phyloP scores from a whole-genome alignment of 2,329 filamentous ascomycete genomes.

The Fusarium algeriense region DNA sequence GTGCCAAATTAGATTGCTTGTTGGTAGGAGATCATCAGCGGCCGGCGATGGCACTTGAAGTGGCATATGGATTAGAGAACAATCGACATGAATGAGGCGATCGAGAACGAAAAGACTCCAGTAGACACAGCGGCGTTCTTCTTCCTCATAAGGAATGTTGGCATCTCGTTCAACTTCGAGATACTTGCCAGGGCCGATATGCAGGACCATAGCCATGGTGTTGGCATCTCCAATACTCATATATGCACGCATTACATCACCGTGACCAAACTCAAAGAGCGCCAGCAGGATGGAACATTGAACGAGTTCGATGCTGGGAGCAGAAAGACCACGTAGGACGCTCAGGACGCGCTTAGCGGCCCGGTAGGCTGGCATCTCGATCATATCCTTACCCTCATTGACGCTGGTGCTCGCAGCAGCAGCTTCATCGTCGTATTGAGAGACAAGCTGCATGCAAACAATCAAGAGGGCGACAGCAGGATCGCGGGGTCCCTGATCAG shows the following conservation, averaged over 20 bases:
- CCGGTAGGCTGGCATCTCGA: conserved; percentile 55
- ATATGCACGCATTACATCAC: conserved; percentile 57
- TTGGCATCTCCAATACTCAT: conserved; percentile 57
- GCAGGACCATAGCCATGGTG: conserved; percentile 53
- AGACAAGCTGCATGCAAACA: conserved; percentile 58
- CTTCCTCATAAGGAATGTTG: conserved; percentile 50
- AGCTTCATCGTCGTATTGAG: conserved; percentile 54
- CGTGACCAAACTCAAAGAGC: conserved; percentile 60
- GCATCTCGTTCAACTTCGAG: conserved; percentile 48
- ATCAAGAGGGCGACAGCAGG: conserved; percentile 55
- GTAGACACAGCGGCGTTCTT: conserved; percentile 57
- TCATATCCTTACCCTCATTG: conserved; percentile 54
- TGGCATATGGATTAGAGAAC: conserved; percentile 49
- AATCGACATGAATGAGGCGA: conserved; percentile 53
- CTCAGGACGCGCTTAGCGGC: conserved; percentile 55
- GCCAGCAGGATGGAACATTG: conserved; percentile 58
- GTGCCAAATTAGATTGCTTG: conserved; percentile 52
- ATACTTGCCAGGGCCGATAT: conserved; percentile 54
- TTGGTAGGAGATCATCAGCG: conserved; percentile 52
- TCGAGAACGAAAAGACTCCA: conserved; percentile 60
- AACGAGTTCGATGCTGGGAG: conserved; percentile 55
- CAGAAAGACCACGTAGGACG: conserved; percentile 52
- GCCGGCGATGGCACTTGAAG: conserved; percentile 53
- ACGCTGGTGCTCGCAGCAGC: conserved; percentile 43
- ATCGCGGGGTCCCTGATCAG: conserved; percentile 38